Evolutionary conservation across 768 basidiomycete species (phyloP), one percentile per base, ranked within the genome.

Genomic region (Collybia nuda): DNA sequence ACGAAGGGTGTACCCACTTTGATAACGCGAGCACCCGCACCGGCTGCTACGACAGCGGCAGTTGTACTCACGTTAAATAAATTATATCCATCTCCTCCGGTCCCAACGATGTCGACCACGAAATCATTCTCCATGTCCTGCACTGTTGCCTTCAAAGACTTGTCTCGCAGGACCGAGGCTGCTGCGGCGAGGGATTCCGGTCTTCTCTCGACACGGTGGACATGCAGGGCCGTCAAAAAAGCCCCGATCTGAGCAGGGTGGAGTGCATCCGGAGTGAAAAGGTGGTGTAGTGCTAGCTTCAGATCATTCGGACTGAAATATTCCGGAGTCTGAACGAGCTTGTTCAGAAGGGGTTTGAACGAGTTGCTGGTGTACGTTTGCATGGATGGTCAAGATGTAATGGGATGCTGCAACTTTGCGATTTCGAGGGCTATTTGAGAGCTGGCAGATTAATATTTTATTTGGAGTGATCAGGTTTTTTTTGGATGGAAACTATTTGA

Each of bases 1-100:
- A 9, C 26, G 19, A 22, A 44, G 48, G 32, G 46, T 32, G 19
- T 19, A 58, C 78, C 53, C 61, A 91, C 94, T 77, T 99, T 98
- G 65, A 93, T 82, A 2, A 99, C 93, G 28, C 93, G 79, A 0
- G 91, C 91, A 5, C 96, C 96, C 6, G 94, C 90, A 12, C 95
- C 96, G 19, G 94, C 93, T 23, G 95, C 96, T 17, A 98, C 90
- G 53, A 99, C 80, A 0, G 82, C 95, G 2, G 96, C 95, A 2
- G 92, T 87, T 1, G 96, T 98, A 64, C 93, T 95, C 46, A 98
- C 95, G 64, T 98, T 98, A 79, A 94, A 98, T 0, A 95, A 86
- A 62, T 98, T 90, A 67, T 94, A 84, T 0, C 94, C 94, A 68
- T 98, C 97, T 6, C 97, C 96, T 9, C 96, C 93, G 0, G 93